Evolutionary conservation across 129 eudicot species (phyloP).

Genomic region (Chrysanthemum lavandulifolium): DNA sequence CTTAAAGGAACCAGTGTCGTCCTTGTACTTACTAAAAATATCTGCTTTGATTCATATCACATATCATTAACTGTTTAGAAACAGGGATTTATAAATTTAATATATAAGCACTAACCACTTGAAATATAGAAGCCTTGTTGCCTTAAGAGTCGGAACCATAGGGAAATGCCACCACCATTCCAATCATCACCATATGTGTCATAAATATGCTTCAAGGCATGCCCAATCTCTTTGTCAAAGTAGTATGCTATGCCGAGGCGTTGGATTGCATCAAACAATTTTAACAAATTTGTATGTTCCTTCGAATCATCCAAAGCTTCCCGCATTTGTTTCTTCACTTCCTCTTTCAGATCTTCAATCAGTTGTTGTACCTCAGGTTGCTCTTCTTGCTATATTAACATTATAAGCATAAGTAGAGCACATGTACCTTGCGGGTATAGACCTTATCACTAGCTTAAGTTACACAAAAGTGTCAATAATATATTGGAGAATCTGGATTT

Average conservation of each 20-base stretch:
- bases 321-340: background rate
- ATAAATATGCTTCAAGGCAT: background rate
- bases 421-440: too few species aligned
- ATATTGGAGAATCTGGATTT: too few species aligned
- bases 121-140: slow-evolving; percentile 1
- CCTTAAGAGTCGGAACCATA: background rate
- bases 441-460: too few species aligned
- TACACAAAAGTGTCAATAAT: too few species aligned
- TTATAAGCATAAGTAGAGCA: background rate
- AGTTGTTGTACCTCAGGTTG: background rate
- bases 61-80: too few species aligned
- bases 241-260: background rate
- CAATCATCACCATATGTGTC: background rate
- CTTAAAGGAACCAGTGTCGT: background rate
- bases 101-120: background rate
- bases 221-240: background rate
- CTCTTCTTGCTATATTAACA: background rate
- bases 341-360: background rate
- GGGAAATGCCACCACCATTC: background rate
- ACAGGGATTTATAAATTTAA: too few species aligned
- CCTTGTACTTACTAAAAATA: background rate
- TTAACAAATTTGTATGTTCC: background rate
- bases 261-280: background rate
- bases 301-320: background rate
- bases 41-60: background rate